These are phyloP conservation scores for Articulospora tetracladia DNA, from an alignment of 495 filamentous ascomycete genomes.

Conservation along the genomic window DNA sequence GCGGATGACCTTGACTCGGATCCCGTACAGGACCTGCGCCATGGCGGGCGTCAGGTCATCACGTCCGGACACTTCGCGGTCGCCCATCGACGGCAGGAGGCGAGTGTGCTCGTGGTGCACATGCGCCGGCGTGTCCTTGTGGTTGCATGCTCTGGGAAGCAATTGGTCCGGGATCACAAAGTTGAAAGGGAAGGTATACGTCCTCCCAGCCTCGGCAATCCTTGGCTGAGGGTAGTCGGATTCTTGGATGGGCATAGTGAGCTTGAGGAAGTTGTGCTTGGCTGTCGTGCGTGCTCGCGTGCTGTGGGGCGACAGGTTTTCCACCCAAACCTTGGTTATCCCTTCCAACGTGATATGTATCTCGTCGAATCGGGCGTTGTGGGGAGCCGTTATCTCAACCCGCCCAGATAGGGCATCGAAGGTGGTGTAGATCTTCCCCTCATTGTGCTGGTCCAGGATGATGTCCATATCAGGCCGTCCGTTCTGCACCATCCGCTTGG, in stretches of 20 bases:
- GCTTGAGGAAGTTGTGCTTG: constrained; percentile 66
- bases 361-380: constrained; percentile 73
- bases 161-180: constrained; percentile 76
- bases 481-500: constrained; percentile 15
- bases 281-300: constrained; percentile 38
- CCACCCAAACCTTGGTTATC: constrained; percentile 35
- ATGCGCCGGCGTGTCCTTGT: constrained; percentile 48
- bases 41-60: constrained; percentile 86
- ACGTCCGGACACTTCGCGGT: constrained; percentile 44
- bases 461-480: constrained; percentile 28
- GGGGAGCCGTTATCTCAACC: constrained; percentile 53
- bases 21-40: constrained; percentile 67
- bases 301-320: constrained; percentile 34
- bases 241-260: constrained; percentile 74
- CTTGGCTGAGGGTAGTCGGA: constrained; percentile 65
- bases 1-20: constrained; percentile 53
- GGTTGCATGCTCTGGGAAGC: constrained; percentile 56
- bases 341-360: constrained; percentile 82
- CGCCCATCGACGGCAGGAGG: constrained; percentile 78
- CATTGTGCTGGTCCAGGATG: constrained; percentile 31
- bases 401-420: constrained; percentile 44
- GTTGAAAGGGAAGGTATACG: constrained; percentile 76
- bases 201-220: constrained; percentile 60
- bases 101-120: constrained; percentile 70
- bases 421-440: constrained; percentile 44